phyloP scores from a whole-genome alignment of 768 basidiomycete species.

The Lactarius quietus region DNA sequence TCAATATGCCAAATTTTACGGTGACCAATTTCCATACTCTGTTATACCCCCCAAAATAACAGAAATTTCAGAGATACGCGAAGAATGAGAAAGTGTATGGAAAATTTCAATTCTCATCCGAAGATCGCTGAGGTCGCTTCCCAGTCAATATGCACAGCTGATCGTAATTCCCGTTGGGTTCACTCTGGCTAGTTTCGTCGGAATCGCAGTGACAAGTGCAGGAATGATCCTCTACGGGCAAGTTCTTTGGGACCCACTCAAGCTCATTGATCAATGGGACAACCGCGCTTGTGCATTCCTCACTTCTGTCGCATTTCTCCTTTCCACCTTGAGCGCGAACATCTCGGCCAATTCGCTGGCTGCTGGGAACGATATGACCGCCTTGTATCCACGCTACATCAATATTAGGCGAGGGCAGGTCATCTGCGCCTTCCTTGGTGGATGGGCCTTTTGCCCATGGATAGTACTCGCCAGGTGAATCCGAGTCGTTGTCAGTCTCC shows the following conservation, averaged over 20 bases:
- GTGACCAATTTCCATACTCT: constrained; percentile 27
- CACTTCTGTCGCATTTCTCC: constrained; percentile 64
- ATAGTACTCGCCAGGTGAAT: constrained; percentile 65
- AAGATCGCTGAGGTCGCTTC: neutral
- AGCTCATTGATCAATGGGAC: constrained; percentile 75
- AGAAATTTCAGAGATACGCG: constrained; percentile 59
- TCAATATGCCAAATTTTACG: constrained; percentile 87
- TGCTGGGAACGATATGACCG: constrained; percentile 84
- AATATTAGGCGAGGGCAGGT: constrained; percentile 75
- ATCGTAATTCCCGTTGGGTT: constrained; percentile 74
- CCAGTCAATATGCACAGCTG: constrained; percentile 69
- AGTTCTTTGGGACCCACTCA: constrained; percentile 69
- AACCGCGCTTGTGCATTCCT: constrained; percentile 87
- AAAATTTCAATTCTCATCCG: neutral
- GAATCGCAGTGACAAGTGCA: constrained; percentile 77
- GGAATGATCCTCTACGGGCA: constrained; percentile 67
- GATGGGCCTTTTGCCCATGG: constrained; percentile 87
- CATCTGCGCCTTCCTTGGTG: constrained; percentile 76
- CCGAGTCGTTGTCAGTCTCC: constrained; percentile 32
- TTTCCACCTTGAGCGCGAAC: constrained; percentile 64
- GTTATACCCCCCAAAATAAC: neutral
- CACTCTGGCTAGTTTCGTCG: constrained; percentile 72
- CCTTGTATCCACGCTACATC: constrained; percentile 69
- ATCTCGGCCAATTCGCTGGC: constrained; percentile 75
- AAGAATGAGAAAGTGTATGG: constrained; percentile 58